phyloP scores from a whole-genome alignment of 176 grass and related monocot genomes.

The Poa annua region DNA sequence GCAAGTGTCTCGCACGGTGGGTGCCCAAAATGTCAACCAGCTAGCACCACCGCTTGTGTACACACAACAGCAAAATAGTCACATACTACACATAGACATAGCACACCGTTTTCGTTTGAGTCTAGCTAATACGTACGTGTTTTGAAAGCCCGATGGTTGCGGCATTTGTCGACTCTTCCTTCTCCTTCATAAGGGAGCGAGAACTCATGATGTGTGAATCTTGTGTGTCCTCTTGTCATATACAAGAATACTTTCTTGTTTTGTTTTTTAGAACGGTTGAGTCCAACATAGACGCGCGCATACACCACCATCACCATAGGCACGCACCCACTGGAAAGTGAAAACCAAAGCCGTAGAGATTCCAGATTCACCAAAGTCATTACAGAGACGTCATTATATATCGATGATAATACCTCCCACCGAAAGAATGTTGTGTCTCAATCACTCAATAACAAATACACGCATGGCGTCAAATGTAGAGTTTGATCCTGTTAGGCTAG shows the following conservation, averaged over 20 bases:
- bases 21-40: slow-evolving; percentile 32
- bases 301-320: too few species aligned
- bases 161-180: background rate
- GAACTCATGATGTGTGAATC: background rate
- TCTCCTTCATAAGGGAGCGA: too few species aligned
- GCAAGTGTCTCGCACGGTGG: background rate
- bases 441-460: too few species aligned
- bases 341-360: too few species aligned
- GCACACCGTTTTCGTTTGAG: background rate
- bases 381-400: too few species aligned
- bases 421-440: too few species aligned
- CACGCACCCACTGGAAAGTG: too few species aligned
- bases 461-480: too few species aligned
- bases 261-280: background rate
- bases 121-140: background rate
- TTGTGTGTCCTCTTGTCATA: background rate
- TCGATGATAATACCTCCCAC: too few species aligned
- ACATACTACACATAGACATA: background rate
- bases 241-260: background rate
- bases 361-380: too few species aligned
- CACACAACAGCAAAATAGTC: background rate
- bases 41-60: slow-evolving; percentile 42
- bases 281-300: too few species aligned
- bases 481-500: too few species aligned
- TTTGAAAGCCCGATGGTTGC: background rate